These are phyloP conservation scores for Penicillium argentinense DNA, from an alignment of 495 filamentous ascomycete species.

Conservation along the genomic window DNA sequence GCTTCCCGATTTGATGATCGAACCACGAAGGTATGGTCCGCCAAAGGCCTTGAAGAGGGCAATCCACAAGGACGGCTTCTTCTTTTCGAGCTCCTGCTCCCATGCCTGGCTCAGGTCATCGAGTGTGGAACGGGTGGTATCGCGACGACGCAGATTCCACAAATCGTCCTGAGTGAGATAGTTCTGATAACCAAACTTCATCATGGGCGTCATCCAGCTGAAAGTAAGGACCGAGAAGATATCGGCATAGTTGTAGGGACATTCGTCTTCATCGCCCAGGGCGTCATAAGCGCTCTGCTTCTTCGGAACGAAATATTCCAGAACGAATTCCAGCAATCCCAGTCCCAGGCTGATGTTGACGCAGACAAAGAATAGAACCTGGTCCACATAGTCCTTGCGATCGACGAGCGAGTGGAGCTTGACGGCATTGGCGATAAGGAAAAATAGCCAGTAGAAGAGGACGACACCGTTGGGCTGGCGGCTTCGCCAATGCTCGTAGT, in stretches of 20 bases:
- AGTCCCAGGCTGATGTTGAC: slow-evolving; percentile 75
- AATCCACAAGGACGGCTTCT: slow-evolving; percentile 84
- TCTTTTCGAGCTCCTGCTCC: slow-evolving; percentile 71
- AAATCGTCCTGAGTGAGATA: slow-evolving; percentile 95
- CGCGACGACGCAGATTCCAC: slow-evolving; percentile 82
- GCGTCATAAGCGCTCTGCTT: slow-evolving; percentile 79
- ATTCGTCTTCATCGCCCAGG: slow-evolving; percentile 86
- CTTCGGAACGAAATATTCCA: slow-evolving; percentile 94
- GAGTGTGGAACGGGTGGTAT: slow-evolving; percentile 72
- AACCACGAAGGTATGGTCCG: slow-evolving; percentile 74
- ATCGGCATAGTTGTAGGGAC: slow-evolving; percentile 90
- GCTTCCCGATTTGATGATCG: slow-evolving; percentile 80
- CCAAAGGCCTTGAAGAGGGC: slow-evolving; percentile 87
- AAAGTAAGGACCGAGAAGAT: slow-evolving; percentile 94
- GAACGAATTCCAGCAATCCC: slow-evolving; percentile 68
- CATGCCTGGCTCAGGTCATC: slow-evolving; percentile 70
- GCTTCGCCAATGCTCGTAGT: slow-evolving; percentile 85
- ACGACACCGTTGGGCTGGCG: slow-evolving; percentile 90
- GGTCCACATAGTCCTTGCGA: slow-evolving; percentile 64
- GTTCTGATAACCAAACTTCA: slow-evolving; percentile 90
- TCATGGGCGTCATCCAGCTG: slow-evolving; percentile 98
- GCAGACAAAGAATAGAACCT: slow-evolving; percentile 73
- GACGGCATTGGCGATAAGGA: slow-evolving; percentile 75
- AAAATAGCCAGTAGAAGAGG: slow-evolving; percentile 93
- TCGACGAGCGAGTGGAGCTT: slow-evolving; percentile 87